phyloP scores from a whole-genome alignment of 257 asterid species.

The Solanum commersonii region DNA sequence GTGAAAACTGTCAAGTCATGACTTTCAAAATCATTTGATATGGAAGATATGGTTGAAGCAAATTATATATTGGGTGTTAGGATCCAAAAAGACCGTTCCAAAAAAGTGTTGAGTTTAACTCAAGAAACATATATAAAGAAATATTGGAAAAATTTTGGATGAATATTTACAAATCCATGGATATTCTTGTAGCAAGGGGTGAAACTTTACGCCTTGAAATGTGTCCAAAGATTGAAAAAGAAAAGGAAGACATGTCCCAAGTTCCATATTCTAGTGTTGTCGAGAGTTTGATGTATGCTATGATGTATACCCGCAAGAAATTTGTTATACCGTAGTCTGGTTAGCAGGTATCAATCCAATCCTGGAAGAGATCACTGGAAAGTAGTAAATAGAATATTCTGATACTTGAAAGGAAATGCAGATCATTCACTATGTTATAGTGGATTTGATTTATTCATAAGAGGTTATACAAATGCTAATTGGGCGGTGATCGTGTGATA shows the following conservation, averaged over 20 bases:
- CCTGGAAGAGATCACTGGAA: too few species aligned
- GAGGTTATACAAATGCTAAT: too few species aligned
- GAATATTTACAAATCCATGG: not conserved
- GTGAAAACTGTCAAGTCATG: too few species aligned
- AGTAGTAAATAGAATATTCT: too few species aligned
- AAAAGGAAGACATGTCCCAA: not conserved
- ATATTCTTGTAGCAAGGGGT: not conserved
- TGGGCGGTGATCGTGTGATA: too few species aligned
- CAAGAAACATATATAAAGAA: too few species aligned
- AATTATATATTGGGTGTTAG: not conserved
- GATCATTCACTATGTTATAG: not conserved
- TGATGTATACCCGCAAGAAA: not conserved
- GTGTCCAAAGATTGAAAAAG: not conserved
- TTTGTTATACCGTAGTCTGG: too few species aligned
- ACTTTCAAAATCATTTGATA: not conserved
- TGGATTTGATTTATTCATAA: too few species aligned
- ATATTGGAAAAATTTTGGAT: too few species aligned
- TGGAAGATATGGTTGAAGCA: not conserved
- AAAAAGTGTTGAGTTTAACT: not conserved
- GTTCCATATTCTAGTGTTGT: not conserved
- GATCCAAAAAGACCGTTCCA: not conserved
- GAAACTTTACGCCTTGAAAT: not conserved
- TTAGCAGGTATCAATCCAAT: too few species aligned
- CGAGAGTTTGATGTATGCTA: not conserved
- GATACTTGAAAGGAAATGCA: too few species aligned